These are phyloP conservation scores for Rhizoclosmatium sp. DNA, from an alignment of 192 early-diverging fungal genomes.

Conservation along the genomic window DNA sequence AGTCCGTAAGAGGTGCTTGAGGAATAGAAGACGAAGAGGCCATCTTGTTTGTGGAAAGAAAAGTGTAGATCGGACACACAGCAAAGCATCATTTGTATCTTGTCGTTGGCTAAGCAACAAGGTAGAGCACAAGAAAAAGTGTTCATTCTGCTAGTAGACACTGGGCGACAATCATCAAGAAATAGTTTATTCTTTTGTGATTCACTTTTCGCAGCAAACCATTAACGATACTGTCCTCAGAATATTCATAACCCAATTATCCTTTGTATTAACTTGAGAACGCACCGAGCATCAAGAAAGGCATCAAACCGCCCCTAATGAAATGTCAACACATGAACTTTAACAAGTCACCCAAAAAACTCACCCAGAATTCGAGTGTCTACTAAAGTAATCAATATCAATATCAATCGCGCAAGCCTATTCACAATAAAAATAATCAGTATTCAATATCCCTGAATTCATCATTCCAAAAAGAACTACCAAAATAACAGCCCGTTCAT, in stretches of 20 bases:
- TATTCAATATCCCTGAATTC: not conserved
- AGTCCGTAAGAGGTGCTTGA: too few relatives aligned
- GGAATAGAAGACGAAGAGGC: too few relatives aligned
- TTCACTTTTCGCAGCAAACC: too few relatives aligned
- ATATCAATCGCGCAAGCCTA: constrained; percentile 80
- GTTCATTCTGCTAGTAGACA: too few relatives aligned
- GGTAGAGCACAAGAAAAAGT: too few relatives aligned
- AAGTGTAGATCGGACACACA: too few relatives aligned
- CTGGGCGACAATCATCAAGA: too few relatives aligned
- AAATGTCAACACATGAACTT: not conserved
- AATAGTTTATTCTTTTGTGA: too few relatives aligned
- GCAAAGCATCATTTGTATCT: too few relatives aligned
- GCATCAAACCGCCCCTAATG: not conserved
- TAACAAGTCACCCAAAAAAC: constrained; percentile 1
- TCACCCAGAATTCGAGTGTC: constrained; percentile 63
- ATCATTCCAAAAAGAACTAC: constrained; percentile 7
- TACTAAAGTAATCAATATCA: constrained; percentile 88
- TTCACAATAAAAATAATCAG: too few relatives aligned
- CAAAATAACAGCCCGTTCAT: constrained; percentile 82
- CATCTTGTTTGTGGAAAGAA: too few relatives aligned
- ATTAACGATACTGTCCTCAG: not conserved
- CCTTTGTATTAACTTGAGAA: not conserved
- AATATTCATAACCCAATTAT: not conserved
- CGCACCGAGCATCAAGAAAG: not conserved
- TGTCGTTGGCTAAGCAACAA: too few relatives aligned